These are phyloP conservation scores for Tulasnella sp. DNA, from an alignment of 768 basidiomycete species.

Conservation along the genomic window DNA sequence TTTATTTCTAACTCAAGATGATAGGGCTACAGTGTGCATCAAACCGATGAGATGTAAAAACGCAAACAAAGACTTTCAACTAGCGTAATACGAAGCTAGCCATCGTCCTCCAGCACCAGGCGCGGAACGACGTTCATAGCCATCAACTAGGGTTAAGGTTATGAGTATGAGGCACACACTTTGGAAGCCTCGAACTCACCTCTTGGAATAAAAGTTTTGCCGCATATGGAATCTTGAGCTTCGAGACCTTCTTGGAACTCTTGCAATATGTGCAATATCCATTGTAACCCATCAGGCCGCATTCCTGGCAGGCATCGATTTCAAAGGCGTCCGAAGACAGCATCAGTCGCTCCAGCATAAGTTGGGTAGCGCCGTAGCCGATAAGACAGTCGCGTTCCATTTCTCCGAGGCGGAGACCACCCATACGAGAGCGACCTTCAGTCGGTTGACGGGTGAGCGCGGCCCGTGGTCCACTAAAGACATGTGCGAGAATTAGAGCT, in stretches of 20 bases:
- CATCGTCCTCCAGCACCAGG: slow-evolving; percentile 44
- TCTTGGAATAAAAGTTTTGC: slow-evolving; percentile 91
- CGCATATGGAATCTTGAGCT: slow-evolving; percentile 92
- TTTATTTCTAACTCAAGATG: neutral
- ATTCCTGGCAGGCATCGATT: slow-evolving; percentile 90
- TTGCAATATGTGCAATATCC: slow-evolving; percentile 99
- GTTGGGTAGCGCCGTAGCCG: slow-evolving; percentile 94
- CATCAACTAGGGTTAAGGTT: slow-evolving; percentile 60
- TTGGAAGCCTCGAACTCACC: slow-evolving; percentile 42
- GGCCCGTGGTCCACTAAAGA: slow-evolving; percentile 81
- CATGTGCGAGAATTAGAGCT: slow-evolving; percentile 25
- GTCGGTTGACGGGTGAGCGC: slow-evolving; percentile 96
- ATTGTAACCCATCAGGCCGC: slow-evolving; percentile 90
- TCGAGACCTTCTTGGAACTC: slow-evolving; percentile 92
- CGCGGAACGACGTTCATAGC: slow-evolving; percentile 96
- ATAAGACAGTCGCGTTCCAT: slow-evolving; percentile 99
- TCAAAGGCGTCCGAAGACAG: slow-evolving; percentile 98
- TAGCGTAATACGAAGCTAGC: neutral
- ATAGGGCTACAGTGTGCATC: neutral
- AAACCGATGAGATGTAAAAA: neutral
- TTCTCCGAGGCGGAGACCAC: slow-evolving; percentile 93
- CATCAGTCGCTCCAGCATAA: slow-evolving; percentile 95
- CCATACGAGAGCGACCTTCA: slow-evolving; percentile 96
- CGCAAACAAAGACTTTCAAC: neutral
- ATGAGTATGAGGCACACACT: neutral